Base-by-base conservation (phyloP, 108 stramenopile genomes). In the Skeletonema costatum region DNA sequence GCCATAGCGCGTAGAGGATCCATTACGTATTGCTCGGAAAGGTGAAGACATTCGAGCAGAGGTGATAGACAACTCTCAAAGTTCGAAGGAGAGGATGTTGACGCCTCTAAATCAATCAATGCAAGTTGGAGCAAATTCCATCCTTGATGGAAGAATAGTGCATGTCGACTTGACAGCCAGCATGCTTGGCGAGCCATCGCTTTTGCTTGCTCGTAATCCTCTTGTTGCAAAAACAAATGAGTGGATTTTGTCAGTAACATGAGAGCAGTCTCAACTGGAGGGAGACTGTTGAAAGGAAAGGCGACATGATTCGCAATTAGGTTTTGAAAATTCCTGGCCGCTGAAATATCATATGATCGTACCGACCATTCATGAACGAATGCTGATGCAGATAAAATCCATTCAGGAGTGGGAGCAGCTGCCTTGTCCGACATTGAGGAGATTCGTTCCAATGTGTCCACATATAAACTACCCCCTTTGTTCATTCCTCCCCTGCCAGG, bases 1-100 rank as follows among this genome's bases (percentile, higher is more conserved):
- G 92, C 91, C 32, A 78, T 46, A 12, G 96, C 89, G 81, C 93
- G 93, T 31, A 93, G 65, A 19, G 89, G 84, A 69, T 96, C 87
- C 87, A 94, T 91, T 3, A 80, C 70, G 32, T 74, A 46, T 71
- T 78, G 32, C 25, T 90, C 83, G 14, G 80, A 89, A 12, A 94
- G 65, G 6, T 79, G 46, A 14, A 96, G 74, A 44, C 88, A 93
- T 68, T 92, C 88, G 50, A 92, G 70, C 29, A 96, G 67, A 19
- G 82, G 78, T 9, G 83, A 70, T 9, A 96, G 74, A 7, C 88
- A 82, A 21, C 64, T 78, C 69, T 69, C 71, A 39, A 69, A 80
- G 32, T 60, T 62, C 3, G 75, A 74, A 56, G 76, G 39, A 46
- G 70, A n/a, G 14, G 71, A 63, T 32, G 68, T 58, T 60, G 73